phyloP scores from a whole-genome alignment of 257 asterid genomes.

The Petrea volubilis region DNA sequence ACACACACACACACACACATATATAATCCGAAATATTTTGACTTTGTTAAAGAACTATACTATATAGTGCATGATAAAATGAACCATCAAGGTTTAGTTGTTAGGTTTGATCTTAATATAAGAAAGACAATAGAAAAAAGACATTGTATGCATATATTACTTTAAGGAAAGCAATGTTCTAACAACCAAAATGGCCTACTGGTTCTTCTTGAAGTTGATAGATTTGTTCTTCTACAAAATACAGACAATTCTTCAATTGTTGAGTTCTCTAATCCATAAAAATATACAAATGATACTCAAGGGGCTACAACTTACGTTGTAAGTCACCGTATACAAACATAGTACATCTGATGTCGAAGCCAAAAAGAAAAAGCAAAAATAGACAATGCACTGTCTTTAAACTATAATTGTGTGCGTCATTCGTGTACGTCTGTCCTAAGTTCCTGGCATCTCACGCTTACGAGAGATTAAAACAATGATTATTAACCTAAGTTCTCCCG shows the following conservation, averaged over 20 bases:
- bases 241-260: neutral
- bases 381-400: neutral
- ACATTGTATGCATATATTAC: neutral
- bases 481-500: neutral
- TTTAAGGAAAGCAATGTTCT: neutral
- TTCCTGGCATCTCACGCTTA: neutral
- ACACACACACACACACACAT: neutral
- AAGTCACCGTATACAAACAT: neutral
- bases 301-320: neutral
- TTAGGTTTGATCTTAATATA: no score
- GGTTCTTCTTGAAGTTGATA: no score
- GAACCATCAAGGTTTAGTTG: no score
- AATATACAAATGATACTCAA: neutral
- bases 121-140: no score
- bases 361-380: slow-evolving; percentile 6
- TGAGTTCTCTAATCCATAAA: slow-evolving; percentile 7
- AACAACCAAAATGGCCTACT: neutral
- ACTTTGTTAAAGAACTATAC: neutral
- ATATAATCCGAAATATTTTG: no score
- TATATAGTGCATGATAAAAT: no score
- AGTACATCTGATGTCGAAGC: neutral
- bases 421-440: neutral
- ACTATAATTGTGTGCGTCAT: neutral
- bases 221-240: neutral
- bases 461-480: neutral